Base-by-base conservation (phyloP, 139 green algal species). In the Tetradesmus obliquus region DNA sequence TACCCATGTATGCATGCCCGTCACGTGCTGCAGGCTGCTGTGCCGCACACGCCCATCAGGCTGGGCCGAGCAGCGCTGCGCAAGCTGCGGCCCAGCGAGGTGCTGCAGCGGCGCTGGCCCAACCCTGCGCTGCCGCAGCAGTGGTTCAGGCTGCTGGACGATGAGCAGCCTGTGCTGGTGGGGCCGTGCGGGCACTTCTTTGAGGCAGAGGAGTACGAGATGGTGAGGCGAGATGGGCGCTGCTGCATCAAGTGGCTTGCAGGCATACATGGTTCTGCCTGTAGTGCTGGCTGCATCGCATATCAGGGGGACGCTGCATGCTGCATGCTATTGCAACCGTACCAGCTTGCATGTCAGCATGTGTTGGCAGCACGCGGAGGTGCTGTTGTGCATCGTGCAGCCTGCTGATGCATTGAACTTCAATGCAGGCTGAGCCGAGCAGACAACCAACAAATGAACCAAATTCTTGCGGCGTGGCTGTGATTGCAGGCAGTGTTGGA, bases 61-160 rank as follows among this genome's bases (percentile, higher is more conserved):
- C 95, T 95, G 13, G 94, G 96, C 76, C 89, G 94, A 20, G 91
- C 80, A 53, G 95, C 94, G 22, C 87, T 97, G 89, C 90, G 93
- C 12, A 91, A 90, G 5, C 91, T 97, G 84, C 93, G 93, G 82
- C 92, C 86, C 0, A 62, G 53, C 13, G 93, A 95, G 89, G 96
- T 97, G 71, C 93, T 98, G 20, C 81, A 96, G 8, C 94, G 94
- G 55, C 86, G 71, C 1, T 97, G 94, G 94, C 94, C 93, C 17
- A 95, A 95, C 87, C 82, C 91, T 22, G 19, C 83, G 66, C 92
- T 96, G 32, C 93, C 91, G 7, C 24, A 32, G 45, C 94, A 96
- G 92, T 98, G 96, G 90, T 98, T 97, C 94, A 93, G 95, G 54
- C 45, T 97, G 20, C 95, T 97, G 95, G 96, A 98, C 88, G 87